Evolutionary conservation across 306 rosid species (phyloP).

Genomic region (Urtica urens): DNA sequence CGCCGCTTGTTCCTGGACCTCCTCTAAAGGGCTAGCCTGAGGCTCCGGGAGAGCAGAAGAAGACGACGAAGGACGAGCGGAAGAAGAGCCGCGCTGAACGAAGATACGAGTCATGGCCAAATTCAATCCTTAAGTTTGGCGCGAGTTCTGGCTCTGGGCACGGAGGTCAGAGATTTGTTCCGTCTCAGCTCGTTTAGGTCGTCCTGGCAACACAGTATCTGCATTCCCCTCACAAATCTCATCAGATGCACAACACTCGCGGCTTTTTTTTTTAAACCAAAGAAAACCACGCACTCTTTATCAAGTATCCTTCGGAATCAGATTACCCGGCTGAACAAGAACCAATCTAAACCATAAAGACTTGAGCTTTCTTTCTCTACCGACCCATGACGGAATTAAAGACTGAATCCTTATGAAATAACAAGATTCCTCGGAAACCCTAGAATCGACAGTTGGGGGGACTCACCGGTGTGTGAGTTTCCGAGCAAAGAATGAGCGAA

Average conservation of each 20-base stretch:
- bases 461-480: no score
- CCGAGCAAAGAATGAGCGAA: no score
- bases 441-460: no score
- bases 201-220: slow-evolving; percentile 81
- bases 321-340: no score
- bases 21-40: slow-evolving; percentile 33
- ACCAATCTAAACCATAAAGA: no score
- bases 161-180: slow-evolving; percentile 57
- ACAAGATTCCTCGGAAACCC: no score
- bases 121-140: slow-evolving; percentile 37
- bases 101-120: slow-evolving; percentile 63
- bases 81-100: slow-evolving; percentile 66
- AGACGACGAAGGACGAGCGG: slow-evolving; percentile 39
- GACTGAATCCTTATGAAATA: no score
- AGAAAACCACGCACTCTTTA: no score
- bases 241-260: slow-evolving; percentile 99
- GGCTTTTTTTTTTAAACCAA: no score
- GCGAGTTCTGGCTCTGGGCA: slow-evolving; percentile 87
- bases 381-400: no score
- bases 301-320: no score
- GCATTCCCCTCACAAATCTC: slow-evolving; percentile 99
- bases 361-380: no score
- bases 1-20: slow-evolving; percentile 23
- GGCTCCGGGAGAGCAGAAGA: slow-evolving; percentile 41
- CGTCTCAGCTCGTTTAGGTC: slow-evolving; percentile 47